A percentile compares a stretch with the other conserved stretches of the same genome.
Conservation (phyloP, 768 basidiomycete genomes). For the Mrakia gelida region DNA sequence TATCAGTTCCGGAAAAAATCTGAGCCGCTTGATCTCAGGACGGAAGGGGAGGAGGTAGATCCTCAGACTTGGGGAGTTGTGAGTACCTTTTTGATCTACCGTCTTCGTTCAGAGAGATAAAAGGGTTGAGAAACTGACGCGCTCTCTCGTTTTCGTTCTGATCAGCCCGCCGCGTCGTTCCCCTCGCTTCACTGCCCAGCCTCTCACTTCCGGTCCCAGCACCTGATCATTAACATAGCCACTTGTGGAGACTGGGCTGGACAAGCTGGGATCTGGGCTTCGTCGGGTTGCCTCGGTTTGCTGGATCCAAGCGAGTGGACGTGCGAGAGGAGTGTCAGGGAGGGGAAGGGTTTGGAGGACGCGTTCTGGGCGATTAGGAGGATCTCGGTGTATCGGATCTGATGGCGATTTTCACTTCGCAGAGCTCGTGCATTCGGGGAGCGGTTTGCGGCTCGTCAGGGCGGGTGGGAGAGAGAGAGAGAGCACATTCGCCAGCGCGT, state of each 20-base stretch:
- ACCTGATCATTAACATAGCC: constrained; percentile 18
- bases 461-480: too few relatives aligned
- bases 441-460: background rate
- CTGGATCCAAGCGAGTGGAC: constrained; percentile 22
- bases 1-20: background rate
- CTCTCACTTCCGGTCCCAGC: constrained; percentile 23
- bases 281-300: constrained; percentile 13
- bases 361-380: constrained; percentile 19
- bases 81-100: too few relatives aligned
- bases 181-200: constrained; percentile 7
- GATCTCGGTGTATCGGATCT: constrained; percentile 1
- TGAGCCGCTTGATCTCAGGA: background rate
- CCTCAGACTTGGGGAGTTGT: background rate
- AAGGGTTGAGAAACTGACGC: background rate
- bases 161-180: constrained; percentile 21
- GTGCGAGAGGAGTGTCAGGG: constrained; percentile 13
- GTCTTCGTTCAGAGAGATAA: too few relatives aligned
- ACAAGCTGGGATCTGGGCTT: constrained; percentile 17
- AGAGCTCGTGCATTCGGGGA: too few relatives aligned
- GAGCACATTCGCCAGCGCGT: too few relatives aligned
- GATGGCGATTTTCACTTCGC: background rate
- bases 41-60: constrained; percentile 3
- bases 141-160: background rate
- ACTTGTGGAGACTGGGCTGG: constrained; percentile 25
- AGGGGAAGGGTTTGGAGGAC: constrained; percentile 15